phyloP scores from a whole-genome alignment of 139 green algal species.

The Chlorella ohadii region DNA sequence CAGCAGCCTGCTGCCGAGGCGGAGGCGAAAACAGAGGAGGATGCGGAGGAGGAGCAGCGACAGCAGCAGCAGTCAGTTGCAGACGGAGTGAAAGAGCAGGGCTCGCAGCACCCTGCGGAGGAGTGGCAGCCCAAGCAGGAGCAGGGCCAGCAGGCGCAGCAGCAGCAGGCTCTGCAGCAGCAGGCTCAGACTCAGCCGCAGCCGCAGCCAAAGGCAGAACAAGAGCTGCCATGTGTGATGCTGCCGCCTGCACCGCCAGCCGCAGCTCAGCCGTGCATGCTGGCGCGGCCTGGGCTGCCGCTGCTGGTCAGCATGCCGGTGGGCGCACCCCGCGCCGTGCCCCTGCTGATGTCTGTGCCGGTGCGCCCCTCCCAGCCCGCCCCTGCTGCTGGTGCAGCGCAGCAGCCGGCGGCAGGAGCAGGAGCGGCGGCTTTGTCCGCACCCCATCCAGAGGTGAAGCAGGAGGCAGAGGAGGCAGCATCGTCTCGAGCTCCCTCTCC shows the following conservation, averaged over 20 bases:
- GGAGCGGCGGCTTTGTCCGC: not conserved
- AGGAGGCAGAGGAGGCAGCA: no score
- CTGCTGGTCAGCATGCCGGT: no score
- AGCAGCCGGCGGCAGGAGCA: not conserved
- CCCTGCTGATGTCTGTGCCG: not conserved
- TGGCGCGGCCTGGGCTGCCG: not conserved
- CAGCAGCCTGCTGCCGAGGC: no score
- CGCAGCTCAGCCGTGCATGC: not conserved
- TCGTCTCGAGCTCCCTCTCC: no score
- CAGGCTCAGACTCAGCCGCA: no score
- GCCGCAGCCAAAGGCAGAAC: not conserved
- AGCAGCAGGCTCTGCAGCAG: not conserved
- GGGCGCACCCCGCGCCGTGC: not conserved
- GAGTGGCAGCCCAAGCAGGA: no score
- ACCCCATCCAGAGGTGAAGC: not conserved
- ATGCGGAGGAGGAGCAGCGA: no score
- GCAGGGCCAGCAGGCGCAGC: not conserved
- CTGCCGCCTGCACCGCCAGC: no score
- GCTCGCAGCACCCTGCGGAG: no score
- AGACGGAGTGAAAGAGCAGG: no score
- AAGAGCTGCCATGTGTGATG: not conserved
- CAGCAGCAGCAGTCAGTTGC: no score
- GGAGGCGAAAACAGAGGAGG: no score
- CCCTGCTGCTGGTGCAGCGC: not conserved
- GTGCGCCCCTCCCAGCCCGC: not conserved